Conservation (phyloP, 495 filamentous ascomycete genomes). For the Staphylotrichum tortipilum region DNA sequence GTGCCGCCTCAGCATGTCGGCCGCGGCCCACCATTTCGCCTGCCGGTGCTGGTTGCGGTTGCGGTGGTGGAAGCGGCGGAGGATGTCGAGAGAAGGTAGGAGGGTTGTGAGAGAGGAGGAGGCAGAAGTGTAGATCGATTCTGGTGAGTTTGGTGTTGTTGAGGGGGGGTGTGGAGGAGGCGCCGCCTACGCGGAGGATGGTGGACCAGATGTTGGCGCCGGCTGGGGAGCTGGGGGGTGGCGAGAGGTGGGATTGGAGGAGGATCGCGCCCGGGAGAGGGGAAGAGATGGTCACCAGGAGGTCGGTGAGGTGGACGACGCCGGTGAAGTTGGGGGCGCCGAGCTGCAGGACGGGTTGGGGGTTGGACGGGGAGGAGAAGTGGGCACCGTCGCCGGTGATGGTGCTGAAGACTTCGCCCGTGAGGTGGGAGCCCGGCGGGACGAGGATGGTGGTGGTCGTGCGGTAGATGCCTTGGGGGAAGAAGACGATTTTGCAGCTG, state of each 20-base stretch:
- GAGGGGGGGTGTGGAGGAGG: no score
- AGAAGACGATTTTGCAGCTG: constrained; percentile 34
- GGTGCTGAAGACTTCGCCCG: constrained; percentile 37
- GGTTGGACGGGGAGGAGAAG: constrained; percentile 43
- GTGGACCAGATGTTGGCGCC: constrained; percentile 51
- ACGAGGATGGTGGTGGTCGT: constrained; percentile 41
- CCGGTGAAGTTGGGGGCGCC: constrained; percentile 48
- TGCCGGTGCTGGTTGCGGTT: constrained; percentile 75
- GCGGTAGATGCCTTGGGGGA: constrained; percentile 39
- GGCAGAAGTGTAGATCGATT: no score
- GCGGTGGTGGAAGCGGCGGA: constrained; percentile 62
- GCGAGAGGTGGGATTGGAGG: constrained; percentile 42
- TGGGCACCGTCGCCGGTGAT: constrained; percentile 39
- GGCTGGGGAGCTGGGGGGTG: constrained; percentile 25
- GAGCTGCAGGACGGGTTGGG: constrained; percentile 47
- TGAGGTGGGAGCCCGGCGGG: constrained; percentile 45
- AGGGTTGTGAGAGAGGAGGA: no score
- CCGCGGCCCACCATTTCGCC: constrained; percentile 64
- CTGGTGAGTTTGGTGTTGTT: no score
- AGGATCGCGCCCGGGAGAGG: constrained; percentile 43
- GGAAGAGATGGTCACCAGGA: constrained; percentile 45
- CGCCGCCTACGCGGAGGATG: constrained; percentile 50
- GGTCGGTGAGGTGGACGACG: constrained; percentile 49
- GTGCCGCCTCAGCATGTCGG: constrained; percentile 57
- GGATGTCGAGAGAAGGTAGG: constrained; percentile 27